Percentiles rank a stretch among this genome's conserved stretches.
Conservation (phyloP, 2,329 filamentous ascomycete genomes). For the Fusarium sp. region DNA sequence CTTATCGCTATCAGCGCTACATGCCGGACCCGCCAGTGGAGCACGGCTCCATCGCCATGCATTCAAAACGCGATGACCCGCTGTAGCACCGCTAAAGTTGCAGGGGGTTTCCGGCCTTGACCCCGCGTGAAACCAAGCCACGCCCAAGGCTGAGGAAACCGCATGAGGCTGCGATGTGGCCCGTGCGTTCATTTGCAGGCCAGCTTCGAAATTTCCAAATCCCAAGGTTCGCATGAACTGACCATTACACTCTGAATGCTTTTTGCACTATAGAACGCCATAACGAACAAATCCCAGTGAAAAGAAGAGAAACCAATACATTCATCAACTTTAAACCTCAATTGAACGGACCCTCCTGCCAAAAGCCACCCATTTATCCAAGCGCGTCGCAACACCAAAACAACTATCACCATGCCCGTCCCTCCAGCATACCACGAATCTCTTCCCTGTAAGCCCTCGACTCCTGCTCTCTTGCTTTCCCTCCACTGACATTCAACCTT, state of each 20-base stretch:
- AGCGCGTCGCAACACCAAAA: constrained; percentile 15
- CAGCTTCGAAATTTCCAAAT: constrained; percentile 18
- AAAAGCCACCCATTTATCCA: background rate
- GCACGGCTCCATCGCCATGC: constrained; percentile 10
- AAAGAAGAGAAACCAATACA: no score
- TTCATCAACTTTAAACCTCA: background rate
- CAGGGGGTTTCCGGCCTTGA: constrained; percentile 2
- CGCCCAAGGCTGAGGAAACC: constrained; percentile 29
- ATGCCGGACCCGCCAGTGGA: constrained; percentile 7
- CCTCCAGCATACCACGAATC: constrained; percentile 73
- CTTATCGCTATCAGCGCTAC: constrained; percentile 37
- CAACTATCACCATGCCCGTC: constrained; percentile 42
- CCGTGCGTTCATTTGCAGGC: constrained; percentile 19
- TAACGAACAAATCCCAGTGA: background rate
- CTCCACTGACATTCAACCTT: constrained; percentile 30
- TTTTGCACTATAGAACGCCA: background rate
- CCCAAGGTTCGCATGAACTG: constrained; percentile 3
- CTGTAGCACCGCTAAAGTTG: constrained; percentile 18
- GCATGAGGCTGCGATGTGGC: constrained; percentile 28
- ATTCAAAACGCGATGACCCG: constrained; percentile 17
- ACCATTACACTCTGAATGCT: background rate
- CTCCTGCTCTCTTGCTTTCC: constrained; percentile 5
- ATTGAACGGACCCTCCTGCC: background rate
- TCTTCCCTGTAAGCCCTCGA: constrained; percentile 73
- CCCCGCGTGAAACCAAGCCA: constrained; percentile 20